Base-by-base conservation (phyloP, 805 yeast species). In the Yarrowia sp. region DNA sequence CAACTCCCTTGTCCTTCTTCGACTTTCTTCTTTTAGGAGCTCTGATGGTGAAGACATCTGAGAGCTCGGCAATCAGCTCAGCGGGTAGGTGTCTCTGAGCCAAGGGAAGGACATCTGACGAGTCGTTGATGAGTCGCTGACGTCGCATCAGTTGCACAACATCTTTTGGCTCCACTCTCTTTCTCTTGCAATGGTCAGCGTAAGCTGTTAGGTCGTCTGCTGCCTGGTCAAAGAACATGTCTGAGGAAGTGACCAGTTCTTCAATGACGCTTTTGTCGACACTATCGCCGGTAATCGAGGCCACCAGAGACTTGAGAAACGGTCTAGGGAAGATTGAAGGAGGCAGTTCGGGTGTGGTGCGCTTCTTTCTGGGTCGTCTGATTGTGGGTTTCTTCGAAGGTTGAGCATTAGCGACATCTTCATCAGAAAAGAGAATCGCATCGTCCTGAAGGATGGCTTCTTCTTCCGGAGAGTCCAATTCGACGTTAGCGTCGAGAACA, bases 161-260 rank as follows among this genome's bases (percentile, higher is more conserved):
- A 17, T 77, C 73, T 12, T 71, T 69, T 10, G 75, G 69, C 15
- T 76, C 75, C 7, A 80, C 72, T 1, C 71, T 71, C 43, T 71
- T 72, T n/a, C 74, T 53, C 38, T 68, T 70, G 1, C 79, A 74
- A 68, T 80, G 82, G 1, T 70, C 70, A 0, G 81, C 72, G 56
- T 78, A 80, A 0, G 77, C 75, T 1, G 68, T 64, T 6, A 80
- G 66, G 66, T 77, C 81, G 1, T 69, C 69, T 0, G 75, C 40
- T 2, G 72, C 61, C 43, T 74, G 77, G 24, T 72, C 74, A 44
- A 80, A 73, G 68, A 72, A 80, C 19, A 50, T 52, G 2, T 75
- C 71, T 3, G 79, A 73, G 1, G 76, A 74, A 2, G 71, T 71
- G 8, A 70, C 40, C 1, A 79, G 30, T 0, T 73, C 70, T 0